Base-by-base conservation (phyloP, 2,329 filamentous ascomycete species). In the Phoma sp. region DNA sequence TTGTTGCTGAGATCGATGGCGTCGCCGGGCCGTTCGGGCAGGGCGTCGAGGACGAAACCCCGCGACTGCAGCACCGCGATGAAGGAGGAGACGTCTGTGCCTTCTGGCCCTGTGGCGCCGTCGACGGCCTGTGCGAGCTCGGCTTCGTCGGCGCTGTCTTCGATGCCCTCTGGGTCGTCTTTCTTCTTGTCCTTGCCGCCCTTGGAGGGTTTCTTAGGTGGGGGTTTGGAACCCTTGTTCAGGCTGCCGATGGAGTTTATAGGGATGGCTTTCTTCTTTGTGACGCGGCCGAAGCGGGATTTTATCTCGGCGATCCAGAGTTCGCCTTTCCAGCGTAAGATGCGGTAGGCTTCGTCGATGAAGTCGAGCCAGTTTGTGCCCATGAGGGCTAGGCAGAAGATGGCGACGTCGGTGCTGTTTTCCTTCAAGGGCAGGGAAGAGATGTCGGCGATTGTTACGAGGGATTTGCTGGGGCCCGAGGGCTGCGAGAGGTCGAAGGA, bases 341-440 rank as follows among this genome's bases (percentile, higher is more conserved):
- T 83, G 49, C 95, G 88, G 80, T 92, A 96, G 13, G 94, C 94
- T 79, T 99, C 95, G 77, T 98, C 95, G 68, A 99, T 85, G 74
- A 99, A 98, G 67, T 92, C 88, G 48, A 96, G 85, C 94, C 95
- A 99, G 79, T 99, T 99, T 51, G 95, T 99, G 71, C 95, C 95
- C 95, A 99, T 99, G 55, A 99, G 85, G 44, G 94, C 95, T 29
- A 99, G 84, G 76, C 95, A 99, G 81, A 98, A 98, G 64, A 99
- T 88, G 43, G 91, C 91, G 5, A 99, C 83, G 74, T 99, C 92
- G 58, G 92, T 87, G 58, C 84, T 87, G 39, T 86, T 88, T 64
- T 93, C 87, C 5, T 81, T 80, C 0, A 96, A 79, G 0, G 94
- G 94, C 1, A 99, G 80, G 56, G 89, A 84, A 27, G 92, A 89